Evolutionary conservation across 805 yeast genomes (phyloP).

Genomic region (Lipomyces starkeyi): DNA sequence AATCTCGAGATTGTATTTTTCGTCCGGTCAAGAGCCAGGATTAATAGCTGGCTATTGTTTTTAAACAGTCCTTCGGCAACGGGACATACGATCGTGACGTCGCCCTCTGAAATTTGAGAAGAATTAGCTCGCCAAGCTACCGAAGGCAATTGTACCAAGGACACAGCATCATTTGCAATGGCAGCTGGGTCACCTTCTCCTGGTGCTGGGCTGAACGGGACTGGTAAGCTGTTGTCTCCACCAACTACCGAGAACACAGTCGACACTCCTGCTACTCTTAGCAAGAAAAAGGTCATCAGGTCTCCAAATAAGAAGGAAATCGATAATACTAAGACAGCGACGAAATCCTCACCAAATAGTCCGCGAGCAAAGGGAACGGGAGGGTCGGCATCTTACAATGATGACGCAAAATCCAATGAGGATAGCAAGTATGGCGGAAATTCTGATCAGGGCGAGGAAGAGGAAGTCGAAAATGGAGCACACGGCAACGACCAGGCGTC

Average conservation of each 20-base stretch:
- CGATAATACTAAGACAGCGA: not conserved
- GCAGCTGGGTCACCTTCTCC: not conserved
- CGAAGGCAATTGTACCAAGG: not conserved
- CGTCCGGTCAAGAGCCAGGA: not conserved
- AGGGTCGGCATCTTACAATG: not conserved
- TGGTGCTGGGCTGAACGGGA: not conserved
- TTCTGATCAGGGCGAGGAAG: slow-evolving; percentile 19
- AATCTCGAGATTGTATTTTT: not conserved
- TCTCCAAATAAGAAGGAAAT: not conserved
- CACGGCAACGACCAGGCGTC: slow-evolving; percentile 5
- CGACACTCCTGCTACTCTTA: not conserved
- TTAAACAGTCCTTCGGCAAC: not conserved
- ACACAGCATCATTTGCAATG: not conserved
- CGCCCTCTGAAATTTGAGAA: not conserved
- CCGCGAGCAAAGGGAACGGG: not conserved
- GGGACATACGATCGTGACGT: not conserved
- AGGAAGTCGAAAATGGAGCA: slow-evolving; percentile 10
- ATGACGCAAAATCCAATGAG: not conserved
- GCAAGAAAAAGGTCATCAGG: not conserved
- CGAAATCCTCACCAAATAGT: not conserved
- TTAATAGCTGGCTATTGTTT: not conserved
- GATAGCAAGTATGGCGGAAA: slow-evolving; percentile 6
- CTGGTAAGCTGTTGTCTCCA: not conserved
- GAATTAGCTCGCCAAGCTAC: not conserved
- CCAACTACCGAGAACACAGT: not conserved